Evolutionary conservation across 768 basidiomycete genomes (phyloP), one percentile per base, ranked within the genome.

Genomic region (Lactarius pseudohatsudake): DNA sequence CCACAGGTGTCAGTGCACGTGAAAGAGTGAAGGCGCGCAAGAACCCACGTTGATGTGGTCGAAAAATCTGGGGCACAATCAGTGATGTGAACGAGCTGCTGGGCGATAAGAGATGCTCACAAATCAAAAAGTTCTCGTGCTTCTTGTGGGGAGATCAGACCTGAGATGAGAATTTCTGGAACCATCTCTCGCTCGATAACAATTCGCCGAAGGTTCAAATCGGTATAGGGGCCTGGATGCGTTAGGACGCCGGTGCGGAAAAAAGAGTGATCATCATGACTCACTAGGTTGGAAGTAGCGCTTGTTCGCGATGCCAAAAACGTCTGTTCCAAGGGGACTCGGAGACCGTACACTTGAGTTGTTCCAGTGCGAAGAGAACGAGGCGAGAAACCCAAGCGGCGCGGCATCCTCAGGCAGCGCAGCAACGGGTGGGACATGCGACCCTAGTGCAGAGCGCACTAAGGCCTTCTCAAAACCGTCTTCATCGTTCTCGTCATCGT

Each of bases 41-140:
- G 16, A n/a, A 73, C 79, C 61, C 71, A 82, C 83, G 72, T 87
- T 83, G 55, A 87, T 80, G 69, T 79, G 79, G 26, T 81, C 78
- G 71, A 85, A 86, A 72, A 81, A 86, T 68, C 84, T 84, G 26
- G 62, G 54, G 45, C 10, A 1, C 56, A 38, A 26, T 59, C 38
- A 71, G 54, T 59, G 65, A 56, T 18, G 9, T 13, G 15, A 40
- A 53, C 20, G 16, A 43, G 9, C n/a, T 8, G 1, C 34, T 6
- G 41, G 11, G 58, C 28, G 4, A 32, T 40, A 6, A n/a, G 47
- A 54, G 45, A 59, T 5, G 72, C 76, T 61, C 59, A 76, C 76
- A 76, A 62, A 15, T 77, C 68, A 65, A 77, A 77, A 22, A 77
- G 56, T 3, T 69, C 72, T 1, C 70, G 60, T 2, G 71, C 76